phyloP scores from a whole-genome alignment of 371 early-diverging fungal species.

The Coemansia sp. region DNA sequence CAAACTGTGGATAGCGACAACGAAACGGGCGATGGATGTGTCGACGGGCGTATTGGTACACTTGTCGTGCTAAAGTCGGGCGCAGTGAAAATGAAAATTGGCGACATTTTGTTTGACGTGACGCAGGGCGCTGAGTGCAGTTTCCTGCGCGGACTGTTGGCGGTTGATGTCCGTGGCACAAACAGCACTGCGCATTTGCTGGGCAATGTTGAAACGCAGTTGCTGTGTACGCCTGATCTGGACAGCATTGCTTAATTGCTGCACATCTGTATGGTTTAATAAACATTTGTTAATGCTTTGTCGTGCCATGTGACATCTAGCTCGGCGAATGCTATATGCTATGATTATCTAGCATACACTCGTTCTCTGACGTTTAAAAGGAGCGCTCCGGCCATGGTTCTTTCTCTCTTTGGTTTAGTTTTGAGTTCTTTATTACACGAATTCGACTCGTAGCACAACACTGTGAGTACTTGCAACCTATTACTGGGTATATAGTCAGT shows the following conservation, averaged over 20 bases:
- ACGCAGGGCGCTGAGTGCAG: conserved; percentile 36
- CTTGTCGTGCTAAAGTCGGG: conserved; percentile 70
- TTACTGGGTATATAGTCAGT: too few relatives aligned
- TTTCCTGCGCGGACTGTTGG: conserved; percentile 41
- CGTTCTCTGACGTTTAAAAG: too few relatives aligned
- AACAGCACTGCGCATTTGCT: conserved; percentile 26
- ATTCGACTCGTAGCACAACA: too few relatives aligned
- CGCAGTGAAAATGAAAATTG: conserved; percentile 67
- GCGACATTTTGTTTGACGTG: conserved; percentile 65
- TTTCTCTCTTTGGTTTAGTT: too few relatives aligned
- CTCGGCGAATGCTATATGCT: too few relatives aligned
- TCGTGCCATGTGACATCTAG: too few relatives aligned
- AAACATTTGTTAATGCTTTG: neutral
- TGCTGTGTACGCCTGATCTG: conserved; percentile 43
- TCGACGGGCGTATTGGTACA: conserved; percentile 67
- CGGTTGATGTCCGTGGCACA: conserved; percentile 16
- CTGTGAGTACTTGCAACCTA: too few relatives aligned
- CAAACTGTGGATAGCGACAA: neutral
- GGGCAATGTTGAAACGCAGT: conserved; percentile 35
- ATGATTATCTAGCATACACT: too few relatives aligned
- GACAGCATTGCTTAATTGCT: conserved; percentile 18
- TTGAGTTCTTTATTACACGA: too few relatives aligned
- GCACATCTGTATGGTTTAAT: neutral
- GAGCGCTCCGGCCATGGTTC: too few relatives aligned
- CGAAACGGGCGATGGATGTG: conserved; percentile 20